Percentiles rank a stretch among this genome's conserved stretches.
phyloP scores from a whole-genome alignment of 441 rosid genomes.

The Populus hybrid region DNA sequence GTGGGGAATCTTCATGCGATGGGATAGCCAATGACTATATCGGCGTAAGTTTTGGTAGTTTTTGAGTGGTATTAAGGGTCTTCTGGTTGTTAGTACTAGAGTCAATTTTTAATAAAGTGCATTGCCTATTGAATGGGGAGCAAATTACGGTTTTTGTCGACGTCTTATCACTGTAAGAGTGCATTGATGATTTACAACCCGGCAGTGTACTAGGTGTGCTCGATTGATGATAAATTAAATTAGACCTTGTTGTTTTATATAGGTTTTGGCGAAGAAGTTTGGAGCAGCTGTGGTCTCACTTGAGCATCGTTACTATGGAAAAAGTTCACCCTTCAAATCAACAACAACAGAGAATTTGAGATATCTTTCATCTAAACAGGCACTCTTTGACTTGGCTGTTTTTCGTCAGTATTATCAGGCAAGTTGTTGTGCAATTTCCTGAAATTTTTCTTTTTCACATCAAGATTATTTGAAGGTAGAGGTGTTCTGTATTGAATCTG shows the following conservation, averaged over 20 bases:
- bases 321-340: conserved; percentile 81
- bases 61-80: background rate
- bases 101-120: background rate
- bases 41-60: conserved; percentile 34
- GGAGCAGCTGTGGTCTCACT: conserved; percentile 93
- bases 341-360: conserved; percentile 62
- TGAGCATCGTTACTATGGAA: conserved; percentile 96
- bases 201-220: background rate
- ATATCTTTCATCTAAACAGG: conserved; percentile 89
- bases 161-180: background rate
- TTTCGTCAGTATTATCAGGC: conserved; percentile 85
- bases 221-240: background rate
- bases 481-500: background rate
- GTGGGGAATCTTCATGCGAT: conserved; percentile 77
- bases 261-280: conserved; percentile 94
- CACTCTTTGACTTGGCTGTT: conserved; percentile 84
- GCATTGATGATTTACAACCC: background rate
- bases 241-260: conserved; percentile 1
- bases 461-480: background rate
- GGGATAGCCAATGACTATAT: conserved; percentile 81
- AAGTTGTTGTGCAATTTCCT: conserved; percentile 14
- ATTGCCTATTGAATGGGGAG: background rate
- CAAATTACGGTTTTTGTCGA: background rate
- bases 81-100: background rate
- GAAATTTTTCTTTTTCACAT: background rate